phyloP scores from a whole-genome alignment of 495 filamentous ascomycete species.

The Talaromyces adpressus region DNA sequence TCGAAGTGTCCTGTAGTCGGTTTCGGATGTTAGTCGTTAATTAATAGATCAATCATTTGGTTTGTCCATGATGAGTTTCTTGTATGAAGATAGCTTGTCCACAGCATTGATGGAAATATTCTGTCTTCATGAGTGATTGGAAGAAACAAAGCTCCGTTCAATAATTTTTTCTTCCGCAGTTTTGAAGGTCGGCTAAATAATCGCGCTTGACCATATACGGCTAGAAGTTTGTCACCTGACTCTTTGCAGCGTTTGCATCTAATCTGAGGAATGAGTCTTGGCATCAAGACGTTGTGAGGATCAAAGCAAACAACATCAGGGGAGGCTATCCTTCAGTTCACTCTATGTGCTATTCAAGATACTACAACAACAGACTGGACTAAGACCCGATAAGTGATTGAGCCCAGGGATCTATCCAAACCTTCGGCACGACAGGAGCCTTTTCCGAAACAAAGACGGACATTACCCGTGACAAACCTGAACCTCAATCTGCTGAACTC shows the following conservation, averaged over 20 bases:
- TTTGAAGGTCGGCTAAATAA: conserved; percentile 5
- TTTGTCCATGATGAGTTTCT: neutral
- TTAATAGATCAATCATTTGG: neutral
- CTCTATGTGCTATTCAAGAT: neutral
- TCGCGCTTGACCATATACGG: neutral
- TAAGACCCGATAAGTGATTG: neutral
- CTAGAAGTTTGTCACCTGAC: neutral
- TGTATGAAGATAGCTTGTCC: neutral
- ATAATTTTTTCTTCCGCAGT: conserved; percentile 5
- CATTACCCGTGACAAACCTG: neutral
- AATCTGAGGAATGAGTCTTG: neutral
- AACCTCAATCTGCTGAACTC: neutral
- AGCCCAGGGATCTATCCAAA: neutral
- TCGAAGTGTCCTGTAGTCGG: neutral
- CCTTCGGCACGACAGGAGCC: neutral
- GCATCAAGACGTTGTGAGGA: neutral
- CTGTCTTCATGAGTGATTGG: neutral
- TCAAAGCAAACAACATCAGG: neutral
- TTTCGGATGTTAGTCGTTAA: neutral
- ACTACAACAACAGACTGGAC: neutral
- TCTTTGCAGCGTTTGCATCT: conserved; percentile 6
- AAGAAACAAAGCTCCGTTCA: neutral
- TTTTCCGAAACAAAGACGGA: neutral
- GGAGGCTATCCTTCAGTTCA: neutral
- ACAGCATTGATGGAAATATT: neutral